Conservation (phyloP, 2,329 filamentous ascomycete species). For the Aspergillus proliferans region DNA sequence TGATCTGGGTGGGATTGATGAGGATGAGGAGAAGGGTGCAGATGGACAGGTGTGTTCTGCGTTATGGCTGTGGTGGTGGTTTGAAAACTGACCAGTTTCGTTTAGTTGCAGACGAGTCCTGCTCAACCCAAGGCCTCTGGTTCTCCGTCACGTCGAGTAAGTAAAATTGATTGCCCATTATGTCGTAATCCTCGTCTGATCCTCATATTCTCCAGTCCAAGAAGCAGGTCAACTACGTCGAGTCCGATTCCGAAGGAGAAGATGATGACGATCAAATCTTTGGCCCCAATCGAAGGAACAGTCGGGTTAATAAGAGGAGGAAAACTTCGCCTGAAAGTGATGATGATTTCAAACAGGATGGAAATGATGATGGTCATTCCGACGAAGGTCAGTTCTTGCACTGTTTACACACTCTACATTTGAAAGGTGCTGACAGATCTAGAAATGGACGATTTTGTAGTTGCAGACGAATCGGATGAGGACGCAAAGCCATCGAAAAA, state of each 20-base stretch:
- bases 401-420: not conserved
- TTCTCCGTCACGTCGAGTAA: conserved; percentile 76
- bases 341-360: conserved; percentile 58
- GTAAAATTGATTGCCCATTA: conserved; percentile 6
- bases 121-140: conserved; percentile 43
- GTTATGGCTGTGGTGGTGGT: not conserved
- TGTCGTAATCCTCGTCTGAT: not conserved
- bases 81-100: not conserved
- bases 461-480: conserved; percentile 77
- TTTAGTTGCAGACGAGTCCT: conserved; percentile 36
- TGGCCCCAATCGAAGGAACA: conserved; percentile 44
- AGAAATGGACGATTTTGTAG: conserved; percentile 83
- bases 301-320: conserved; percentile 50
- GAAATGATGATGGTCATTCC: conserved; percentile 41
- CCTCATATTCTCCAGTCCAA: conserved; percentile 41
- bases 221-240: conserved; percentile 67
- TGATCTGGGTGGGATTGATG: conserved; percentile 63
- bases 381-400: conserved; percentile 43
- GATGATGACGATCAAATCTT: conserved; percentile 68
- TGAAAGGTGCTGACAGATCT: conserved; percentile 20
- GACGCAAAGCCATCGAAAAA: conserved; percentile 60
- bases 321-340: conserved; percentile 63
- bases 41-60: conserved; percentile 30
- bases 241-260: conserved; percentile 69
- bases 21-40: conserved; percentile 47